Evolutionary conservation across 2,329 filamentous ascomycete species (phyloP), one percentile per base, ranked within the genome.

Genomic region (Aureobasidium leucospermi): DNA sequence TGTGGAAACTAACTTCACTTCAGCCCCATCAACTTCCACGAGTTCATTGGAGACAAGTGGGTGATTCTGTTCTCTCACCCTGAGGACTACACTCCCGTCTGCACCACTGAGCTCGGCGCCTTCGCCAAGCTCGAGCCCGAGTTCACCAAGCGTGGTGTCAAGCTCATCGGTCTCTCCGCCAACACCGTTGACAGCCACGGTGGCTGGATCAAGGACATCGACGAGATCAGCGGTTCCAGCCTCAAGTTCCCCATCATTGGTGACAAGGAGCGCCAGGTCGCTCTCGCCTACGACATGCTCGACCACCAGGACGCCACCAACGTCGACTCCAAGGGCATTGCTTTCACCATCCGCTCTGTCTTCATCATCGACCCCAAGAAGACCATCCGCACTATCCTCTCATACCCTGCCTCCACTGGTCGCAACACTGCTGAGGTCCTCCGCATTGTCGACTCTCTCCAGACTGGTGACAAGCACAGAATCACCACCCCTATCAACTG

Each of bases 1-100:
- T 6, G 6, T 19, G 15, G 39, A 43, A 4, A 41, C 29, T 43
- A 28, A 78, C 78, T 58, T 9, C 15, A 6, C 19, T 13, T 15
- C 36, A 52, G 48, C 32, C 39, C 39, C 51, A 86, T 88, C 71
- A 79, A 87, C 74, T 88, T 88, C 79, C 85, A 88, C 76, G 77
- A 87, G 67, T 88, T 83, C 78, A 86, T 88, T 65, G 85, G 84
- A 68, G 78, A 86, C 76, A 84, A 79, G 67, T 88, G 85, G 85
- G 82, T 85, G 62, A 78, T 88, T 63, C 79, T 88, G 65, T 88
- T 88, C 80, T 87, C 85, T 46, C 85, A 88, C 76, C 85, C 85
- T 45, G 85, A 79, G 67, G 78, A 80, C 71, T 82, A 80, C 74
- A 83, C 80, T 7, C 80, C 80, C 51, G 80, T 83, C 63, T 83